Evolutionary conservation across 192 early-diverging fungal species (phyloP).

Genomic region (Mortierella claussenii): DNA sequence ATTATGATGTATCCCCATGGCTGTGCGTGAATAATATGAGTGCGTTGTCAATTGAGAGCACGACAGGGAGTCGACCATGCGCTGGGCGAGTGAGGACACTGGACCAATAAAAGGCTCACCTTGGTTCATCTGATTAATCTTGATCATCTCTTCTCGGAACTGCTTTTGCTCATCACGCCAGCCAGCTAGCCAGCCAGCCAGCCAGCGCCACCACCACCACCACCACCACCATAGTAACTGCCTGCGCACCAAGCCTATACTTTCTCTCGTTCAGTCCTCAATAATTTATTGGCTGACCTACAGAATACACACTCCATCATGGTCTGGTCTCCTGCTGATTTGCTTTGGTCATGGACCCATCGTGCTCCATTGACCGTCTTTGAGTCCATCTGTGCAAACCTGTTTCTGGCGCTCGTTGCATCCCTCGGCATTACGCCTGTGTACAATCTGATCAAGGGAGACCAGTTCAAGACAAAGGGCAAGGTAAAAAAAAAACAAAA

Average conservation of each 20-base stretch:
- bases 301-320: slow-evolving; percentile 1
- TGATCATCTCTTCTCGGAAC: not conserved
- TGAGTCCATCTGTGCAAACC: slow-evolving; percentile 42
- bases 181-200: too few species aligned
- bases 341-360: slow-evolving; percentile 39
- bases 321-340: slow-evolving; percentile 48
- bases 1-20: too few species aligned
- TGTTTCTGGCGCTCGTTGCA: slow-evolving; percentile 25
- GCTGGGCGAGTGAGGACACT: too few species aligned
- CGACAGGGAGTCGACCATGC: too few species aligned
- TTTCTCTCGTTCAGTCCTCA: not conserved
- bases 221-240: too few species aligned
- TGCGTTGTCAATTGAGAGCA: too few species aligned
- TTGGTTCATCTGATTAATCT: not conserved
- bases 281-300: too few species aligned
- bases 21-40: too few species aligned
- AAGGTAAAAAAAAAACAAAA: slow-evolving; percentile 20
- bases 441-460: slow-evolving; percentile 40
- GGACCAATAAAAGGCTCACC: too few species aligned
- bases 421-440: slow-evolving; percentile 16
- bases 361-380: slow-evolving; percentile 27
- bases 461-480: slow-evolving; percentile 39
- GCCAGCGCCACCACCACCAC: too few species aligned
- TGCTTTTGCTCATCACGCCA: too few species aligned
- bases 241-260: not conserved